Evolutionary conservation across 2,329 filamentous ascomycete genomes (phyloP).

Genomic region (Apiospora malaysiana): DNA sequence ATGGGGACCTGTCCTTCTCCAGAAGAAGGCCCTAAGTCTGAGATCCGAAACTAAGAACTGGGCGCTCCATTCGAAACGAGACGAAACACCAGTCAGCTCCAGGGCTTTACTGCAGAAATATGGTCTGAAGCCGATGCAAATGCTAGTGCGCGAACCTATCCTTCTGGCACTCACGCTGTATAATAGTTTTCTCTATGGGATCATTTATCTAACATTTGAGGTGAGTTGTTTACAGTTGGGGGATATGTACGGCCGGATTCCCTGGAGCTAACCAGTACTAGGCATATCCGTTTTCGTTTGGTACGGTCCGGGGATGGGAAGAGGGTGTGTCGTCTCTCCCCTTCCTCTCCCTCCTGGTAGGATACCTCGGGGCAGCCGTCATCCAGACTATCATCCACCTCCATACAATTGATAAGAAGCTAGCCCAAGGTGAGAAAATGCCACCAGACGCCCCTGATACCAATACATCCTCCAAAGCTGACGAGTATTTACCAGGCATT

Average conservation of each 20-base stretch:
- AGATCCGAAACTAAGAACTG: slow-evolving; percentile 50
- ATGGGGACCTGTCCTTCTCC: slow-evolving; percentile 53
- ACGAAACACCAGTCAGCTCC: slow-evolving; percentile 33
- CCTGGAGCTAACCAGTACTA: too few species aligned
- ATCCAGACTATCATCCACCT: slow-evolving; percentile 26
- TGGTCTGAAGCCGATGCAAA: slow-evolving; percentile 30
- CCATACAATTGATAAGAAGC: slow-evolving; percentile 13
- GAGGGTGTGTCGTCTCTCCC: slow-evolving; percentile 47
- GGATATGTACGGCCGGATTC: too few species aligned
- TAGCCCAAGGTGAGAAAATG: slow-evolving; percentile 30
- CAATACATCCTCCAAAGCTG: too few species aligned
- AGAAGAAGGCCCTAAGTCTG: slow-evolving; percentile 52
- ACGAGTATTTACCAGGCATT: slow-evolving; percentile 30
- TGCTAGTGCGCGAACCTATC: slow-evolving; percentile 31
- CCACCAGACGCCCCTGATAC: too few species aligned
- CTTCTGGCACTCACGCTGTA: slow-evolving; percentile 30
- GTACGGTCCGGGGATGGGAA: slow-evolving; percentile 46
- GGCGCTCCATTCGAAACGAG: slow-evolving; percentile 36
- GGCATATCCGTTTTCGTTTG: slow-evolving; percentile 51
- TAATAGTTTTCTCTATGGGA: slow-evolving; percentile 45
- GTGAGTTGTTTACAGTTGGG: too few species aligned
- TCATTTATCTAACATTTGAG: slow-evolving; percentile 53
- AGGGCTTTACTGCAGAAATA: slow-evolving; percentile 27
- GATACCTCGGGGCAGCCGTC: slow-evolving; percentile 38
- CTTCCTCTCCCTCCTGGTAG: slow-evolving; percentile 49